These are phyloP conservation scores for Imleria badia DNA, from an alignment of 768 basidiomycete genomes.

Conservation along the genomic window DNA sequence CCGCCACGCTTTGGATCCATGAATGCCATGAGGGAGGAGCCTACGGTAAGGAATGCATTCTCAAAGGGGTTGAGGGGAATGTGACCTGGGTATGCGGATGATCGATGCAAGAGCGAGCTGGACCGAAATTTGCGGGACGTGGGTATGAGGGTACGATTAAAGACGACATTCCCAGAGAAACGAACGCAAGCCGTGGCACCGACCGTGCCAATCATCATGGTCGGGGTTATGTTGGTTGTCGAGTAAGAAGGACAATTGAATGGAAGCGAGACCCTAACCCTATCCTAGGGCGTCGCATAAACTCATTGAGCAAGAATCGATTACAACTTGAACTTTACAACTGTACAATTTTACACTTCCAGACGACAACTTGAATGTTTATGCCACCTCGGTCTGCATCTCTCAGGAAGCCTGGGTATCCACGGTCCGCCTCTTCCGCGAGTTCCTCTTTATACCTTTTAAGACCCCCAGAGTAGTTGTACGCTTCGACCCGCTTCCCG, in stretches of 20 bases:
- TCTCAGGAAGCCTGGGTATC: conserved; percentile 9
- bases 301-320: no score
- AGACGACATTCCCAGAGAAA: neutral
- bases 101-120: conserved; percentile 4
- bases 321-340: no score
- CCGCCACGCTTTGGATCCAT: conserved; percentile 82
- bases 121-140: conserved; percentile 14
- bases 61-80: conserved; percentile 83
- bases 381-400: neutral
- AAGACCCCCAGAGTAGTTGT: conserved; percentile 6
- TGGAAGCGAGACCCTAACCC: conserved; percentile 11
- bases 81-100: conserved; percentile 73
- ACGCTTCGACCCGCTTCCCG: conserved; percentile 7
- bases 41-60: conserved; percentile 80
- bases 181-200: neutral
- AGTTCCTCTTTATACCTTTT: conserved; percentile 12
- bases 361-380: neutral
- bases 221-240: neutral
- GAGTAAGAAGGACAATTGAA: neutral
- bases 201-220: conserved; percentile 1
- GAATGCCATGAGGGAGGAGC: conserved; percentile 81
- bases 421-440: conserved; percentile 5
- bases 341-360: neutral
- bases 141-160: neutral
- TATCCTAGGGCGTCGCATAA: conserved; percentile 10